phyloP scores from a whole-genome alignment of 352 stramenopile species.

The Pythium inflatum region DNA sequence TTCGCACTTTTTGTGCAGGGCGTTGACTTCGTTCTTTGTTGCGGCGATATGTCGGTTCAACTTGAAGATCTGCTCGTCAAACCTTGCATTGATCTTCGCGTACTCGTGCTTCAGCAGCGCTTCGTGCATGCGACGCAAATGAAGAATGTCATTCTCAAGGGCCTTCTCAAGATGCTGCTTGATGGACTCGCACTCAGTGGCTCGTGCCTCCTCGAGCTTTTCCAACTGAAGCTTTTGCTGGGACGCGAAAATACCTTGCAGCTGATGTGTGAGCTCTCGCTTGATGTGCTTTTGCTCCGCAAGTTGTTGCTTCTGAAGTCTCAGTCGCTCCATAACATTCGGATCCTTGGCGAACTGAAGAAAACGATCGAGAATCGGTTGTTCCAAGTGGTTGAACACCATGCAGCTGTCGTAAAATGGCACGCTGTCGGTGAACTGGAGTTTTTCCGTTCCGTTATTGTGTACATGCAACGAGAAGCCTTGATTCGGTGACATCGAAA shows the following conservation, averaged over 20 bases:
- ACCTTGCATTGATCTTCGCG: slow-evolving; percentile 69
- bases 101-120: slow-evolving; percentile 55
- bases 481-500: slow-evolving; percentile 43
- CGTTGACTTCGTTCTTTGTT: slow-evolving; percentile 50
- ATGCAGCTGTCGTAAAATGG: slow-evolving; percentile 57
- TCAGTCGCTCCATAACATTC: slow-evolving; percentile 56
- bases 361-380: slow-evolving; percentile 69
- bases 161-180: slow-evolving; percentile 50
- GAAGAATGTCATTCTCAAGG: slow-evolving; percentile 63
- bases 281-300: slow-evolving; percentile 56
- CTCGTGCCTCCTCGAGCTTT: slow-evolving; percentile 46
- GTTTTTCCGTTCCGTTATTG: slow-evolving; percentile 46
- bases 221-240: slow-evolving; percentile 43
- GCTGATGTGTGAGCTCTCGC: slow-evolving; percentile 44
- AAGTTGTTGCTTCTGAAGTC: slow-evolving; percentile 57
- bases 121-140: slow-evolving; percentile 70
- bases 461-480: slow-evolving; percentile 54
- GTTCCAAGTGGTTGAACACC: slow-evolving; percentile 75
- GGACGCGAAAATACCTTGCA: slow-evolving; percentile 53
- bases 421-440: slow-evolving; percentile 65
- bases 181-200: slow-evolving; percentile 45
- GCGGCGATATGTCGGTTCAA: slow-evolving; percentile 44
- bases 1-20: slow-evolving; percentile 58
- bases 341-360: slow-evolving; percentile 70
- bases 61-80: slow-evolving; percentile 46